Percentiles rank a stretch among this genome's conserved stretches.
Conservation (phyloP, 768 basidiomycete species). For the Naganishia onofrii region DNA sequence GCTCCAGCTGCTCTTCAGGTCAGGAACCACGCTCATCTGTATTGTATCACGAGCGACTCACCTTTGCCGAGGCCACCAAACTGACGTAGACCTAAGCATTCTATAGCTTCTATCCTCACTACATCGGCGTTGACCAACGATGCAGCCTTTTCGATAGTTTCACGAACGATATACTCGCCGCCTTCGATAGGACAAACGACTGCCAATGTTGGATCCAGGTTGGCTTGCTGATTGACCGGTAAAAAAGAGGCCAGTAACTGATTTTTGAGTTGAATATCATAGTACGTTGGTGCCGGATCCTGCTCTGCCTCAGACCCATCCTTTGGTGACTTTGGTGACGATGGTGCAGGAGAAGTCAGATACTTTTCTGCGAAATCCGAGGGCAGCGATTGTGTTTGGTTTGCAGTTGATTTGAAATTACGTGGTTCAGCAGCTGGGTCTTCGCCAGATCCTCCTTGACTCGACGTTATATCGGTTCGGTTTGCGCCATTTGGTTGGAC, state of each 20-base stretch:
- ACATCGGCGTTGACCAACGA: constrained; percentile 73
- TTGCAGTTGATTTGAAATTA: background rate
- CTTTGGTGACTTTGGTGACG: constrained; percentile 1
- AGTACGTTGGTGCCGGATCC: background rate
- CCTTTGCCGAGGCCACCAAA: constrained; percentile 60
- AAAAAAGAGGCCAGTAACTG: constrained; percentile 12
- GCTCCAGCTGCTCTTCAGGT: constrained; percentile 15
- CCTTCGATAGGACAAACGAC: constrained; percentile 86
- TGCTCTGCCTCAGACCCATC: background rate
- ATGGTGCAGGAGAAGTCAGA: background rate
- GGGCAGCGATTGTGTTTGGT: background rate
- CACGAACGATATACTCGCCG: constrained; percentile 75
- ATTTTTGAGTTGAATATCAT: constrained; percentile 9
- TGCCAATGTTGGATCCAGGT: constrained; percentile 66
- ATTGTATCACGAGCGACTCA: constrained; percentile 5
- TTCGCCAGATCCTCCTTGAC: background rate
- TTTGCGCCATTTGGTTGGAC: background rate
- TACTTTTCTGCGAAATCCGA: constrained; percentile 8
- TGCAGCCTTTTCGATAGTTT: constrained; percentile 74
- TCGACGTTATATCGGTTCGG: background rate
- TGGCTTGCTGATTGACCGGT: constrained; percentile 3
- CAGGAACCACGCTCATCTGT: constrained; percentile 30
- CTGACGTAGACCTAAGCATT: constrained; percentile 62
- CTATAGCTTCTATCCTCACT: constrained; percentile 75
- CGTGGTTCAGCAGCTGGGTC: background rate